Evolutionary conservation across 305 asterid genomes (phyloP), one percentile per base, ranked within the genome.

Genomic region (Ruellia speciosa): DNA sequence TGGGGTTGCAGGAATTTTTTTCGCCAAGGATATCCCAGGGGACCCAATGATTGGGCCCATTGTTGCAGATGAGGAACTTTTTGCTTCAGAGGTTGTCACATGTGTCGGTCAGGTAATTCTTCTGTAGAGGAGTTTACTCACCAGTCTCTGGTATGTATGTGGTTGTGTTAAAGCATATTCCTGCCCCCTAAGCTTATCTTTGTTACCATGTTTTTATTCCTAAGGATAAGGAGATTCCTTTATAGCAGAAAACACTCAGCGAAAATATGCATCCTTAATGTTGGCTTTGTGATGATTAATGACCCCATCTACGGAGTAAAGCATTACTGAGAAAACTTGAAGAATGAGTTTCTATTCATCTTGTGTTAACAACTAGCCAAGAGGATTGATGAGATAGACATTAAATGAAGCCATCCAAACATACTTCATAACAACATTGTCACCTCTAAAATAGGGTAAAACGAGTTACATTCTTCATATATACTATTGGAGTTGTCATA

Each of bases 101-200:
- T 85, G 88, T 67, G 98, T 85, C 68, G 98, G 98, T 35, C 96
- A 92, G 95, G 98, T 90, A 79, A 51, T 39, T 69, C n/a, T n/a
- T n/a, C n/a, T n/a, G n/a, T n/a, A n/a, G n/a, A n/a, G n/a, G n/a
- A n/a, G n/a, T n/a, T n/a, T n/a, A n/a, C n/a, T n/a, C n/a, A n/a
- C n/a, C n/a, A n/a, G n/a, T n/a, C n/a, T 18, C 31, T 35, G 41
- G 34, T 65, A 34, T 14, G 45, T 41, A n/a, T n/a, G n/a, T n/a
- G n/a, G 35, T 48, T 39, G 6, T 5, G 3, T 17, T 46, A 13
- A 13, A 13, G 18, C 50, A 1, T 14, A 5, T 13, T 0, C 7
- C 18, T 13, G 47, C 47, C 14, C 33, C 54, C 18, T 45, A 54
- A 34, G 50, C 40, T 17, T 52, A 50, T 13, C 33, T 55, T 24